Conservation (phyloP, 2,329 filamentous ascomycete genomes). For the Capronia americana region DNA sequence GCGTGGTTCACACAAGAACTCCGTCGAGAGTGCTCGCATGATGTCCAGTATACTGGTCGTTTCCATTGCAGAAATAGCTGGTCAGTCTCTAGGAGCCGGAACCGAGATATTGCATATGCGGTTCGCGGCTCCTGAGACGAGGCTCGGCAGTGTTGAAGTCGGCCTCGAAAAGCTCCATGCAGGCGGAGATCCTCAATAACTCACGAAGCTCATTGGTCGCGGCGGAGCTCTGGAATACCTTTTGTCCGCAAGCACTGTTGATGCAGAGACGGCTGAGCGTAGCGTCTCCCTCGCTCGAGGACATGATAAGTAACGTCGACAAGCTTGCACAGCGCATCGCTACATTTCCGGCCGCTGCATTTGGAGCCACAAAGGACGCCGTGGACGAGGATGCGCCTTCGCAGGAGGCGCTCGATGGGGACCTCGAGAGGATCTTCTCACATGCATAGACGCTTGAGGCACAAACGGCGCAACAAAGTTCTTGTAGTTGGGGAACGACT, state of each 20-base stretch:
- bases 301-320: constrained; percentile 18
- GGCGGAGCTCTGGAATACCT: constrained; percentile 15
- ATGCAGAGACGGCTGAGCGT: constrained; percentile 21
- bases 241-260: constrained; percentile 15
- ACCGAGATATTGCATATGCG: constrained; percentile 23
- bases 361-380: constrained; percentile 18
- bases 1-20: neutral
- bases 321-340: constrained; percentile 20
- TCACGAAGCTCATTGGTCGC: constrained; percentile 22
- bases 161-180: constrained; percentile 6
- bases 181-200: constrained; percentile 15
- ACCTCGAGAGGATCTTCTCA: constrained; percentile 7
- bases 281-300: constrained; percentile 7
- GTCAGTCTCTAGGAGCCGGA: constrained; percentile 10
- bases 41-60: constrained; percentile 18
- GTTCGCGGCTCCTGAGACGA: constrained; percentile 11
- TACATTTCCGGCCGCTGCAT: constrained; percentile 3
- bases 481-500: constrained; percentile 15
- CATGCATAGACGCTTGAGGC: constrained; percentile 13
- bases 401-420: constrained; percentile 11
- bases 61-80: constrained; percentile 14
- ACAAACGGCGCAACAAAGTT: constrained; percentile 15
- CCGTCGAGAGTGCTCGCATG: constrained; percentile 15
- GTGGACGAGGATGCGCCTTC: constrained; percentile 15
- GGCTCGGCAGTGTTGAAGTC: constrained; percentile 13